Conservation (phyloP, 495 filamentous ascomycete genomes). For the Aspergillus kassunensis region DNA sequence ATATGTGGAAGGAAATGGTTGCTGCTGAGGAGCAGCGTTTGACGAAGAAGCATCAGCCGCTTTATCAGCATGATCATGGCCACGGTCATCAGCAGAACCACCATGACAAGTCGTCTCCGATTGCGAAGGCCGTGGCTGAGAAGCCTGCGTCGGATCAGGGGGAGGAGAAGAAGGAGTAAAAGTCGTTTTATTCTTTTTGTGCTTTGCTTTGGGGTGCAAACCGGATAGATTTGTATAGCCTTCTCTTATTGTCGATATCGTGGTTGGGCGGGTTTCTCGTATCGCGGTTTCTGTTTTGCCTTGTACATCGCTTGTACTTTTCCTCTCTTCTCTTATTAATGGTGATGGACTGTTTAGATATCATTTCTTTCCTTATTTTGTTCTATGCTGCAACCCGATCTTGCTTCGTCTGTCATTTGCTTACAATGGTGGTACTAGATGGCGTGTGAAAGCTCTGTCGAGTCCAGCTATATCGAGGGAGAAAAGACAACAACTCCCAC, state of each 20-base stretch:
- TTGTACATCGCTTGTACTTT: neutral
- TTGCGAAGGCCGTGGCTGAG: neutral
- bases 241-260: neutral
- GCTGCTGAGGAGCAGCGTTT: constrained; percentile 69
- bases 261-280: constrained; percentile 7
- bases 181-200: neutral
- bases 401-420: no score
- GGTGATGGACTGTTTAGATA: neutral
- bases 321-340: neutral
- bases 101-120: no score
- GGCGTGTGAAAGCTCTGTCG: no score
- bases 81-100: no score
- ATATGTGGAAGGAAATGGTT: constrained; percentile 90
- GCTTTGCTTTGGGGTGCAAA: neutral
- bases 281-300: neutral
- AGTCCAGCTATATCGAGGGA: no score
- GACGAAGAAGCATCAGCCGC: constrained; percentile 50
- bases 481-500: neutral
- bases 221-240: neutral
- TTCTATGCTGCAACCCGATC: no score
- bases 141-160: neutral
- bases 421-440: no score
- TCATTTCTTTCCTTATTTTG: neutral
- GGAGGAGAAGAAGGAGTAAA: constrained; percentile 13
- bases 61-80: constrained; percentile 25